phyloP scores from a whole-genome alignment of 441 rosid genomes.

The Kokia cookei region DNA sequence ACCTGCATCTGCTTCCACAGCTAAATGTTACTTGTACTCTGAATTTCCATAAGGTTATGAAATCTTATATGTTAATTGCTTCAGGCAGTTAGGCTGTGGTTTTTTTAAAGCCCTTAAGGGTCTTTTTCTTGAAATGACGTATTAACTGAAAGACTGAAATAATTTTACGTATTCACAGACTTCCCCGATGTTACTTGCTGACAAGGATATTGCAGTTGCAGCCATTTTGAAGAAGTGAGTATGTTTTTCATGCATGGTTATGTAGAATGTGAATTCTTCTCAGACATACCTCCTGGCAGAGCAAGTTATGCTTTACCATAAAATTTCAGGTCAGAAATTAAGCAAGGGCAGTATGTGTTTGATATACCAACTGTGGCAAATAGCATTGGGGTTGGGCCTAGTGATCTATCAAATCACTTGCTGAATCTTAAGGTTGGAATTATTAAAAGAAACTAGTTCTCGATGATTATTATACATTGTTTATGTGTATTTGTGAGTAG shows the following conservation, averaged over 20 bases:
- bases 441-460: background rate
- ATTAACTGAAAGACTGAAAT: constrained; percentile 8
- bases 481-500: background rate
- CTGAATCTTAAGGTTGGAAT: constrained; percentile 68
- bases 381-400: constrained; percentile 44
- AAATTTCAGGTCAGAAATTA: constrained; percentile 64
- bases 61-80: background rate
- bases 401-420: constrained; percentile 54
- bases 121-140: background rate
- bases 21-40: constrained; percentile 65
- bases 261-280: constrained; percentile 1
- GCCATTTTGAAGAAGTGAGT: constrained; percentile 73
- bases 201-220: constrained; percentile 49
- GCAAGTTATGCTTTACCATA: constrained; percentile 12
- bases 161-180: constrained; percentile 46
- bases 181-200: constrained; percentile 61
- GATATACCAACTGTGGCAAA: constrained; percentile 77
- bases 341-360: constrained; percentile 72
- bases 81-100: background rate
- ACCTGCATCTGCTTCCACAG: constrained; percentile 71
- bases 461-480: background rate
- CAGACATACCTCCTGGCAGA: constrained; percentile 14
- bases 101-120: background rate
- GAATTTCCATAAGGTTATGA: constrained; percentile 83
- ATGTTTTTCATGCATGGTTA: background rate